phyloP scores from a whole-genome alignment of 495 filamentous ascomycete genomes.

The Wilcoxina mikolae region DNA sequence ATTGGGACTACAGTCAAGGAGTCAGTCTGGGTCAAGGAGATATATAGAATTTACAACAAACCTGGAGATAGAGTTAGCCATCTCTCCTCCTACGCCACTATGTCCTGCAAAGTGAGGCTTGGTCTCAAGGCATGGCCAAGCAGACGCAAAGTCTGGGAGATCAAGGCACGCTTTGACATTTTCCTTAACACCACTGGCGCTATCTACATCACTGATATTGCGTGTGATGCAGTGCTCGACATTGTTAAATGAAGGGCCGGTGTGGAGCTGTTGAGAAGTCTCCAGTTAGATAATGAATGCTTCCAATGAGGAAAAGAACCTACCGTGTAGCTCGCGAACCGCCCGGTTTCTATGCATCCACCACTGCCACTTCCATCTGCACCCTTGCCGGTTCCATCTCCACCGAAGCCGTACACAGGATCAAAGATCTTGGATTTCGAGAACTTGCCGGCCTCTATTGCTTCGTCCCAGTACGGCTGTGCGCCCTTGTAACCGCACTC shows the following conservation, averaged over 20 bases:
- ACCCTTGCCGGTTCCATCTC: slow-evolving; percentile 28
- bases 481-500: slow-evolving; percentile 31
- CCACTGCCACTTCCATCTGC: too few species aligned
- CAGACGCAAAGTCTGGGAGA: slow-evolving; percentile 18
- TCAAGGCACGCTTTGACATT: slow-evolving; percentile 29
- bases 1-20: too few species aligned
- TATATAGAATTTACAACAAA: too few species aligned
- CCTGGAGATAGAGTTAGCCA: slow-evolving; percentile 7
- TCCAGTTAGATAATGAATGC: neutral
- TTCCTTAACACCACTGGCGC: slow-evolving; percentile 9
- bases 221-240: slow-evolving; percentile 31
- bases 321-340: slow-evolving; percentile 29
- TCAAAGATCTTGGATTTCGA: slow-evolving; percentile 29
- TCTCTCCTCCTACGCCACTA: slow-evolving; percentile 30
- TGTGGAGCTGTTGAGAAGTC: slow-evolving; percentile 7
- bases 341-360: slow-evolving; percentile 34
- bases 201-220: slow-evolving; percentile 25
- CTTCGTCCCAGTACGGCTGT: slow-evolving; percentile 38
- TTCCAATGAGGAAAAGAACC: neutral
- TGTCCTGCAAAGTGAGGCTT: slow-evolving; percentile 33
- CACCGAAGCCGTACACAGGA: slow-evolving; percentile 32
- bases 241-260: slow-evolving; percentile 24
- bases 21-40: too few species aligned
- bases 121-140: slow-evolving; percentile 32
- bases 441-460: slow-evolving; percentile 32